Conservation (phyloP, 345 rosid species). For the Citropsis articulata region DNA sequence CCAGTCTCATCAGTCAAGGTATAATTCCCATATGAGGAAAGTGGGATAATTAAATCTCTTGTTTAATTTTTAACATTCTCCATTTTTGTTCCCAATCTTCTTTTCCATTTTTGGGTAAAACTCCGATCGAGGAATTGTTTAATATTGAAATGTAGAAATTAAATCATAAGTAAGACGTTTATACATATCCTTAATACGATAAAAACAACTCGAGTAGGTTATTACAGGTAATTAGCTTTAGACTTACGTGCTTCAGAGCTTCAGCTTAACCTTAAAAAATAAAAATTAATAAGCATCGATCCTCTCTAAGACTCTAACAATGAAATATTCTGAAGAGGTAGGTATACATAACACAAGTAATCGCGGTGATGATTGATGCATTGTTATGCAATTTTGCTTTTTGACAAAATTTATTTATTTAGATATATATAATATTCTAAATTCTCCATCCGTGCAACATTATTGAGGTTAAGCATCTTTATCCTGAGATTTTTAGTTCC, state of each 20-base stretch:
- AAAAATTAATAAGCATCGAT: neutral
- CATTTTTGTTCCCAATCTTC: neutral
- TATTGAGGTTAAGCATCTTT: constrained; percentile 66
- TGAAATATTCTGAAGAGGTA: neutral
- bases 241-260: neutral
- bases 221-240: too few species aligned
- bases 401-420: too few species aligned
- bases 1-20: constrained; percentile 22
- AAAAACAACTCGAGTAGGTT: neutral
- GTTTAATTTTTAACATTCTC: constrained; percentile 1
- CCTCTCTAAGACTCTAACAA: neutral
- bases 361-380: constrained; percentile 13
- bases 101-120: neutral
- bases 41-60: neutral
- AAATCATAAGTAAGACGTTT: neutral
- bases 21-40: constrained; percentile 18
- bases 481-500: constrained; percentile 33
- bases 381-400: neutral
- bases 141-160: neutral
- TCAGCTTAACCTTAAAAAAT: neutral
- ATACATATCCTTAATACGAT: neutral
- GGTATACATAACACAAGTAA: neutral
- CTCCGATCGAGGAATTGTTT: neutral
- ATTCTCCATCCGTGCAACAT: constrained; percentile 42
- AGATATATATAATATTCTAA: constrained; percentile 30